Evolutionary conservation across 2,329 filamentous ascomycete genomes (phyloP).

Genomic region (Didymella pinodella): DNA sequence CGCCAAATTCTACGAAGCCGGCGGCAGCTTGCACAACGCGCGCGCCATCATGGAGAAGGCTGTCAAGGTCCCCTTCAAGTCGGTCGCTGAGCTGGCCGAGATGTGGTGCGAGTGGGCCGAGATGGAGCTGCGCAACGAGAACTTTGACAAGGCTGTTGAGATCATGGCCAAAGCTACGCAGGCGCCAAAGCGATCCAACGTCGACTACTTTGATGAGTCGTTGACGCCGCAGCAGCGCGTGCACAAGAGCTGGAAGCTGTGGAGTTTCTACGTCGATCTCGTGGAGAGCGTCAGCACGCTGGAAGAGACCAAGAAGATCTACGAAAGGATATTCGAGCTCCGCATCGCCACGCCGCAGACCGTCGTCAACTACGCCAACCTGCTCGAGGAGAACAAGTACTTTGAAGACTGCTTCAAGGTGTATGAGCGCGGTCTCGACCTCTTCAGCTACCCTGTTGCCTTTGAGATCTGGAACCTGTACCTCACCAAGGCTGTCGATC

Average conservation of each 20-base stretch:
- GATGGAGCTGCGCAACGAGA: constrained; percentile 94
- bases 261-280: constrained; percentile 98
- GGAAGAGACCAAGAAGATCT: constrained; percentile 91
- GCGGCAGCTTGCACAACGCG: constrained; percentile 82
- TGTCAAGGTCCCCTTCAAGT: constrained; percentile 97
- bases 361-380: constrained; percentile 96
- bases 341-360: constrained; percentile 98
- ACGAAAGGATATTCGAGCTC: constrained; percentile 97
- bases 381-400: constrained; percentile 93
- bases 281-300: constrained; percentile 92
- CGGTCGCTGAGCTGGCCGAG: constrained; percentile 93
- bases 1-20: constrained; percentile 94
- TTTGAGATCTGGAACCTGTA: constrained; percentile 99
- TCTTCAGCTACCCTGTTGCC: constrained; percentile 98
- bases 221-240: constrained; percentile 94
- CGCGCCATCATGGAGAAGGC: constrained; percentile 97
- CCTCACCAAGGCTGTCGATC: constrained; percentile 94
- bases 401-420: constrained; percentile 98
- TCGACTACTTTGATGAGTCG: constrained; percentile 98
- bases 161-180: constrained; percentile 98
- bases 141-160: constrained; percentile 91
- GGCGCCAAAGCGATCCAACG: constrained; percentile 94
- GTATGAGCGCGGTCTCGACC: constrained; percentile 92
- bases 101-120: constrained; percentile 99
- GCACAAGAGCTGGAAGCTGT: constrained; percentile 99